A percentile compares a stretch with the other conserved stretches of the same genome.
Conservation (phyloP, 352 stramenopile genomes). For the Pythium dissotocum region DNA sequence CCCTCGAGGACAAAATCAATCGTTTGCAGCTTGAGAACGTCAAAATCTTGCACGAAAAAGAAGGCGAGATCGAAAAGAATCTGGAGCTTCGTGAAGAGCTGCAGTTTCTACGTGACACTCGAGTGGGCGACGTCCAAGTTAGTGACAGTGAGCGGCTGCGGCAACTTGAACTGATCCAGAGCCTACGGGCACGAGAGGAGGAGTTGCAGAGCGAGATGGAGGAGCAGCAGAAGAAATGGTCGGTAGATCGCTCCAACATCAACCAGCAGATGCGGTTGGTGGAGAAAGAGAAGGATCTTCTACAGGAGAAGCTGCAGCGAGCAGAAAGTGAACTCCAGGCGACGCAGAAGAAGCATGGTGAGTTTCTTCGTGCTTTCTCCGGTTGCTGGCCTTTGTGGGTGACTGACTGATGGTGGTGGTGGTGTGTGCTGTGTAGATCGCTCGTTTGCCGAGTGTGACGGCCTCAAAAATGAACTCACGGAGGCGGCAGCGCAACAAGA, state of each 20-base stretch:
- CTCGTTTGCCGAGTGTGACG: conserved; percentile 25
- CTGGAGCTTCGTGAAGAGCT: conserved; percentile 53
- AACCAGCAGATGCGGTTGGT: conserved; percentile 51
- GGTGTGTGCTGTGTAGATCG: conserved; percentile 14
- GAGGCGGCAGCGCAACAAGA: conserved; percentile 6
- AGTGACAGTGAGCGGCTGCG: conserved; percentile 61
- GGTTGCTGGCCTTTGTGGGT: not conserved
- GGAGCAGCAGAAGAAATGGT: conserved; percentile 62
- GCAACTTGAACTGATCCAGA: conserved; percentile 61
- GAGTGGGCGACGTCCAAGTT: conserved; percentile 43
- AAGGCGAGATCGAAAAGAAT: conserved; percentile 41
- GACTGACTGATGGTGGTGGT: not conserved
- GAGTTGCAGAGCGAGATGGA: conserved; percentile 59
- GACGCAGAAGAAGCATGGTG: conserved; percentile 40
- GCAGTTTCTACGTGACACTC: conserved; percentile 55
- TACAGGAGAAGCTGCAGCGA: conserved; percentile 36
- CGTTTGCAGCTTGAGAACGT: conserved; percentile 50
- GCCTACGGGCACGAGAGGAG: conserved; percentile 43
- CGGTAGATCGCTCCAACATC: conserved; percentile 41
- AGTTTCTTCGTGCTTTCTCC: not conserved
- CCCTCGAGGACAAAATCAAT: conserved; percentile 34
- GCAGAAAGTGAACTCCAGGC: conserved; percentile 23
- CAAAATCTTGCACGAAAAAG: conserved; percentile 54
- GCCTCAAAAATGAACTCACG: conserved; percentile 21
- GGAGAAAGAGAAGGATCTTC: conserved; percentile 57